Evolutionary conservation across 2,329 filamentous ascomycete genomes (phyloP), one percentile per base, ranked within the genome.

Genomic region (Epichloe sibirici): DNA sequence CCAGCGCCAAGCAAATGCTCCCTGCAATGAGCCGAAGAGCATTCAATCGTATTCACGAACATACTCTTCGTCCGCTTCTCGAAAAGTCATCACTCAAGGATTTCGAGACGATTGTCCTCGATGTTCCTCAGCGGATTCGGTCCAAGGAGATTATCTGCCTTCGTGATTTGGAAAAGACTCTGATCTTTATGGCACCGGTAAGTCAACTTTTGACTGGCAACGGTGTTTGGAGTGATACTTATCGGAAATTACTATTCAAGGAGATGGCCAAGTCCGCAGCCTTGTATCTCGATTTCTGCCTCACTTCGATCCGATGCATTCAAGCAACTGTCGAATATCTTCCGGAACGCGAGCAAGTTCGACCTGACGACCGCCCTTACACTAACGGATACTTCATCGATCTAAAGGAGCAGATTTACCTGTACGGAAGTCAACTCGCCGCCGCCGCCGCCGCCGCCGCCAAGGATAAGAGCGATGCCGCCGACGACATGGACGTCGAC

Each of bases 351-450:
- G 90, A 97, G 69, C 88, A 91, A 72, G 84, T 85, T 59, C 82
- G 88, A 67, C 86, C 88, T 55, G 76, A 81, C 70, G 91, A 97
- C 70, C 84, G 86, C 63, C 89, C 90, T 59, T 97, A 96, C 76
- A 93, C 85, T 77, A 89, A 87, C 78, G 88, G 88, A 66, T 97
- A 97, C 72, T 96, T 96, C 68, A 85, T 96, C 72, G 91, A 97
- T 74, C 83, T 97, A 56, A 85, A 94, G 68, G 88, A 94, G 68
- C 90, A 96, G 79, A 90, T 96, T 62, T 82, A 84, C 66, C 81
- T 88, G 66, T 95, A 95, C 80, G 90, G 89, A 56, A 81, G 83
- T 63, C 87, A 93, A 67, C 82, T 96, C 62, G 83, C 85, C 57
- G 83, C 83, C 59, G 81, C 83, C 57, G 83, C 83, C 59, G 81